phyloP scores from a whole-genome alignment of 2,329 filamentous ascomycete species.

The Curvularia hawaiiensis region DNA sequence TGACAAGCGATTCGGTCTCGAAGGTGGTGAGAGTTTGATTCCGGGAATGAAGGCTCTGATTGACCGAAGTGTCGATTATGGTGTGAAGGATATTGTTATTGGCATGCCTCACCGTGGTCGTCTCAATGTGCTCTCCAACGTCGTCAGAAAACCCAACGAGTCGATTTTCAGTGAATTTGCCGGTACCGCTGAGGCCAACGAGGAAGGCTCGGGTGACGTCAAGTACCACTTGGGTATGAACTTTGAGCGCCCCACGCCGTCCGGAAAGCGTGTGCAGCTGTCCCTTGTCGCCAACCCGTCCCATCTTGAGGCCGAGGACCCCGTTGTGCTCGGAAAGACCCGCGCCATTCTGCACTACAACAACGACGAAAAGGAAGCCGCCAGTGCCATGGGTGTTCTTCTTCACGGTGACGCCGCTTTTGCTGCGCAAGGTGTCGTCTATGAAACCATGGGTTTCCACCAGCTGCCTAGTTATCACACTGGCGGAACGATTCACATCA shows the following conservation, averaged over 20 bases:
- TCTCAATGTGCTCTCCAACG: constrained; percentile 97
- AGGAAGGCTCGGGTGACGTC: constrained; percentile 97
- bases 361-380: constrained; percentile 88
- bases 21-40: constrained; percentile 95
- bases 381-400: constrained; percentile 91
- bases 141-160: constrained; percentile 98
- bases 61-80: constrained; percentile 96
- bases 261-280: constrained; percentile 98
- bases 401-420: constrained; percentile 98
- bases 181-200: constrained; percentile 82
- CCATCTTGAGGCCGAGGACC: constrained; percentile 97
- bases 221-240: constrained; percentile 99
- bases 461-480: constrained; percentile 95
- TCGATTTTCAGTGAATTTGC: constrained; percentile 99
- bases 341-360: constrained; percentile 99
- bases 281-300: constrained; percentile 98
- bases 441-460: constrained; percentile 98
- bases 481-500: constrained; percentile 93
- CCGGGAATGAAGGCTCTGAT: constrained; percentile 99
- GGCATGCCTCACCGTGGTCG: constrained; percentile 99
- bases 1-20: constrained; percentile 98
- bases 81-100: constrained; percentile 98
- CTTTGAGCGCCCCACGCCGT: constrained; percentile 97
- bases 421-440: constrained; percentile 94
- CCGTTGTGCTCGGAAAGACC: constrained; percentile 96